Evolutionary conservation across 768 basidiomycete genomes (phyloP).

Genomic region (Thelephora ganbajun): DNA sequence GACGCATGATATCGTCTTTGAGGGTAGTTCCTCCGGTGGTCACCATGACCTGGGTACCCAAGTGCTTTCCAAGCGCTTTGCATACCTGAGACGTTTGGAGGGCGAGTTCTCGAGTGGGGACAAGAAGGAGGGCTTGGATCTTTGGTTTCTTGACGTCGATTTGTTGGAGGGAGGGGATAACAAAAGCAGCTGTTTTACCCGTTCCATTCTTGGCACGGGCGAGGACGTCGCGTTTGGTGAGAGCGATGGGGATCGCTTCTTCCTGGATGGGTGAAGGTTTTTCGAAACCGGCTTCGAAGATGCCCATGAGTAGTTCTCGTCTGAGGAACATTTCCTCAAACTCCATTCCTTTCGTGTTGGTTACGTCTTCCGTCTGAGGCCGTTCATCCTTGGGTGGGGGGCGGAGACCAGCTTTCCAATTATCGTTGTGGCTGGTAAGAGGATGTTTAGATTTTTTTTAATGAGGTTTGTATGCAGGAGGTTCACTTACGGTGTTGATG

Average conservation of each 20-base stretch:
- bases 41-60: slow-evolving; percentile 95
- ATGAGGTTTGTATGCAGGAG: background rate
- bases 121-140: slow-evolving; percentile 93
- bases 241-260: slow-evolving; percentile 92
- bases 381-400: slow-evolving; percentile 84
- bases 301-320: slow-evolving; percentile 97
- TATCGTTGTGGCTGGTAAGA: slow-evolving; percentile 9
- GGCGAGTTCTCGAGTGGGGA: slow-evolving; percentile 97
- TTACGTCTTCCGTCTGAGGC: slow-evolving; percentile 96
- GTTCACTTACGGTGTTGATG: slow-evolving; percentile 20
- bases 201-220: slow-evolving; percentile 96
- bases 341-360: slow-evolving; percentile 82
- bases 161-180: slow-evolving; percentile 92
- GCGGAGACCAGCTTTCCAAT: slow-evolving; percentile 69
- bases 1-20: slow-evolving; percentile 92
- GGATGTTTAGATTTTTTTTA: background rate
- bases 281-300: slow-evolving; percentile 97
- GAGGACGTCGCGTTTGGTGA: slow-evolving; percentile 86
- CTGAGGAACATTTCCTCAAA: slow-evolving; percentile 91
- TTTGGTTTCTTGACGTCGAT: slow-evolving; percentile 72
- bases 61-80: slow-evolving; percentile 93
- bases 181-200: slow-evolving; percentile 97
- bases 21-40: slow-evolving; percentile 97
- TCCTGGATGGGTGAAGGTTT: slow-evolving; percentile 97
- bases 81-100: slow-evolving; percentile 98